These are phyloP conservation scores for Pythium volutum DNA, from an alignment of 352 stramenopile species.

Conservation along the genomic window DNA sequence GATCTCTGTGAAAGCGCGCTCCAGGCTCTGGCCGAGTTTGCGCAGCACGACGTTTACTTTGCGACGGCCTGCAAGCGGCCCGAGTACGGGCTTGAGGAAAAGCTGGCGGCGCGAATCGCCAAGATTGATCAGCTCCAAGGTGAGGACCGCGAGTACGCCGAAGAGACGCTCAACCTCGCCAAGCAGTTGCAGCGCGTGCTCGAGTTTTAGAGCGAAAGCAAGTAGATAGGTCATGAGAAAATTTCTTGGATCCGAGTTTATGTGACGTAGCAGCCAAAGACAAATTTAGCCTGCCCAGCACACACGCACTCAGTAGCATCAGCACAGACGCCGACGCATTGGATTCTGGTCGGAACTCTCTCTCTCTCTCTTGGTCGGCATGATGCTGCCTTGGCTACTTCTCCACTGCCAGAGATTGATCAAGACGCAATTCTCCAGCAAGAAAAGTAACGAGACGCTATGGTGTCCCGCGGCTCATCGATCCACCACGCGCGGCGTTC, in stretches of 20 bases:
- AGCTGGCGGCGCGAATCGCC: constrained; percentile 49
- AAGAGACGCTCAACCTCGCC: constrained; percentile 58
- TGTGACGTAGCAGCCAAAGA: not conserved
- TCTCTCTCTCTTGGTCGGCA: not conserved
- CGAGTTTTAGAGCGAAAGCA: constrained; percentile 5
- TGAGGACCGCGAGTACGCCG: constrained; percentile 69
- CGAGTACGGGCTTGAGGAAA: constrained; percentile 40
- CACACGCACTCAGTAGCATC: no score
- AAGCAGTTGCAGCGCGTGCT: constrained; percentile 40
- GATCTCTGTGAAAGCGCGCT: constrained; percentile 76
- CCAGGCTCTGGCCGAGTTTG: constrained; percentile 72
- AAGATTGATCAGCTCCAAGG: constrained; percentile 58
- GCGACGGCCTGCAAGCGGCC: constrained; percentile 49
- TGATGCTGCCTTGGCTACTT: not conserved
- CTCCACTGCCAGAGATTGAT: no score
- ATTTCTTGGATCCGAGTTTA: not conserved
- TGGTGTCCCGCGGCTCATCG: constrained; percentile 72
- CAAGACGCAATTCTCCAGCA: not conserved
- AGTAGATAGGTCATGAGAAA: not conserved
- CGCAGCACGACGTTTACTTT: constrained; percentile 56
- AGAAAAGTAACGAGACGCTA: constrained; percentile 15
- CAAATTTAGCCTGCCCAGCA: not conserved
- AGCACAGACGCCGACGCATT: not conserved
- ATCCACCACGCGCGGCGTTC: constrained; percentile 69
- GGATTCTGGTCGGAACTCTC: not conserved